These are phyloP conservation scores for Solanum verrucosum DNA, from an alignment of 257 asterid genomes.

Conservation along the genomic window DNA sequence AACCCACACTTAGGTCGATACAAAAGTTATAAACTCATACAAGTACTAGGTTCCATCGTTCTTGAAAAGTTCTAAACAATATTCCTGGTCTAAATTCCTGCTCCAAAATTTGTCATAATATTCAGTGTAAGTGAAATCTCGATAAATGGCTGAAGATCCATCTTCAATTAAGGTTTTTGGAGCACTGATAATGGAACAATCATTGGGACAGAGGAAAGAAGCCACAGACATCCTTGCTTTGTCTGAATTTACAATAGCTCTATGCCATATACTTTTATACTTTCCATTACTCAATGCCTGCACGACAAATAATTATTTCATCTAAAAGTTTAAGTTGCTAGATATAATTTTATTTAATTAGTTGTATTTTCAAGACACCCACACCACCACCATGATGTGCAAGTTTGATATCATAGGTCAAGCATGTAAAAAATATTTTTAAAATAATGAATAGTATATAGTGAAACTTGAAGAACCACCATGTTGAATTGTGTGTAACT, in stretches of 20 bases:
- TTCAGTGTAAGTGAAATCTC: conserved; percentile 62
- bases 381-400: background rate
- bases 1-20: background rate
- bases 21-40: background rate
- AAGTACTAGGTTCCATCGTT: conserved; percentile 2
- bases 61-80: conserved; percentile 67
- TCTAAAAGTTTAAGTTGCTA: background rate
- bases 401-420: background rate
- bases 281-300: conserved; percentile 80
- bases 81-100: conserved; percentile 64
- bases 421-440: background rate
- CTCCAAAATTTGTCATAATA: conserved; percentile 87
- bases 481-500: background rate
- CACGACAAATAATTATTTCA: background rate
- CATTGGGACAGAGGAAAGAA: conserved; percentile 79
- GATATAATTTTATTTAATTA: background rate
- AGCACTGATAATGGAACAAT: conserved; percentile 48
- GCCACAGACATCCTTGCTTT: conserved; percentile 67
- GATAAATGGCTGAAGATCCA: conserved; percentile 30
- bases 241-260: conserved; percentile 70
- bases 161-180: conserved; percentile 44
- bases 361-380: background rate
- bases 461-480: background rate
- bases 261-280: conserved; percentile 86
- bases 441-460: background rate